Base-by-base conservation (phyloP, 2,329 filamentous ascomycete species). In the Polychaeton citri region DNA sequence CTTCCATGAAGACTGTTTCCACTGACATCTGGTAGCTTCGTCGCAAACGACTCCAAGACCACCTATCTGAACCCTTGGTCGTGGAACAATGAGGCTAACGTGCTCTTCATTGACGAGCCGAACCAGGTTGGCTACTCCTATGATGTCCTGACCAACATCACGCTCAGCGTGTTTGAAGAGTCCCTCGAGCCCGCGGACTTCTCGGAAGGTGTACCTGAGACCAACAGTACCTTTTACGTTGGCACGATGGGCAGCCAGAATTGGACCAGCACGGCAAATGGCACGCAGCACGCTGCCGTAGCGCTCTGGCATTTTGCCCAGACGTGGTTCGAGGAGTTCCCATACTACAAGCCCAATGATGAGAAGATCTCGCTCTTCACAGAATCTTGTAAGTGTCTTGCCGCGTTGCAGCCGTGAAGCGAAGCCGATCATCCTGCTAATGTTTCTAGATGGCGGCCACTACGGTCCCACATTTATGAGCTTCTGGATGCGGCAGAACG, bases 21-120 rank as follows among this genome's bases (percentile, higher is more conserved):
- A 28, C 15, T 7, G 7, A 12, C 12, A 12, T 7, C 12, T 15
- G 15, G 15, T 15, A 28, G 24, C 24, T 53, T 46, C 10, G 61
- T 76, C 20, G 65, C 69, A 31, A 42, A 54, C 3, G 69, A 75
- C 41, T 69, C 66, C 0, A 73, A 71, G 41, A 58, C 58, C 0
- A 64, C 61, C 0, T 50, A 51, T n/a, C 37, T 63, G 5, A 79
- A 76, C 46, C 65, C 71, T 2, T 75, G 66, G 61, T 71, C 70
- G 0, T 79, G 74, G 71, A 79, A 78, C 43, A 71, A 72, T 38
- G 63, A 76, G 19, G 58, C 59, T 30, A 65, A 65, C 38, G 59
- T 65, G 54, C 65, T 81, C 6, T 81, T 74, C 52, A 66, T 81
- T 35, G 75, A 81, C 43, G 74, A 80, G 55, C 78, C 71, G 0